Percentiles rank a stretch among this genome's conserved stretches.
These are phyloP conservation scores for Eimeria acervulina DNA, from an alignment of 169 alveolate species.

Conservation along the genomic window DNA sequence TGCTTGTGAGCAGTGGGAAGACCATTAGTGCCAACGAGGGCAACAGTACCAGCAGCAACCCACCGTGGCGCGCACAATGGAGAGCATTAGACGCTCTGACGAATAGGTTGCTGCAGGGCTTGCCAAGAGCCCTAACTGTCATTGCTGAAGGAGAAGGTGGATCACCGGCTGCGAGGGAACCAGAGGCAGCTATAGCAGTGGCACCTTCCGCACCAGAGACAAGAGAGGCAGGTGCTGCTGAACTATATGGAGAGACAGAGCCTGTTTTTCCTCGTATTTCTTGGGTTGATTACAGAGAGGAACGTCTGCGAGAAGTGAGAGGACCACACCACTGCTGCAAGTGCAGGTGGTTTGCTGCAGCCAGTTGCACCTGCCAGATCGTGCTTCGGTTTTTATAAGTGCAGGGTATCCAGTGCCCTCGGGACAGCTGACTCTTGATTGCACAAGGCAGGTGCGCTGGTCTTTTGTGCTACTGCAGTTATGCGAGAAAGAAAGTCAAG, in stretches of 20 bases:
- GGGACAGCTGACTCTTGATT: background rate
- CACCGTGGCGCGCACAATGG: conserved; percentile 73
- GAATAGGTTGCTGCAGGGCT: conserved; percentile 58
- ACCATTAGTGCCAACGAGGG: background rate
- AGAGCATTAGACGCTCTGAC: conserved; percentile 56
- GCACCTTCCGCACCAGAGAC: conserved; percentile 4
- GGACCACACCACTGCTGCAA: background rate
- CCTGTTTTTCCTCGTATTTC: background rate
- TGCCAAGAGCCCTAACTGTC: conserved; percentile 62
- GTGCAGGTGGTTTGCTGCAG: background rate
- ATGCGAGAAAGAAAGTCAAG: background rate
- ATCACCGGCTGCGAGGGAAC: background rate
- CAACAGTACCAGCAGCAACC: conserved; percentile 15
- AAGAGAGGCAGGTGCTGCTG: background rate
- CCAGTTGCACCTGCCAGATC: background rate
- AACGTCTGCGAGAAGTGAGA: conserved; percentile 63
- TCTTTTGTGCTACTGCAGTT: conserved; percentile 44
- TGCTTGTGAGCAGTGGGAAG: background rate
- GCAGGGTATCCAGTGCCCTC: background rate
- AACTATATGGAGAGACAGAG: background rate
- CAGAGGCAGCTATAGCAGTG: background rate
- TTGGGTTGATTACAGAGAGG: conserved; percentile 66
- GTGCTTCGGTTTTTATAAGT: background rate
- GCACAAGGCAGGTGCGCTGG: background rate
- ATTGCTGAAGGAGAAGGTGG: conserved; percentile 54